Conservation (phyloP, 164 flowering plant species). For the Paratinospora sagittata region DNA sequence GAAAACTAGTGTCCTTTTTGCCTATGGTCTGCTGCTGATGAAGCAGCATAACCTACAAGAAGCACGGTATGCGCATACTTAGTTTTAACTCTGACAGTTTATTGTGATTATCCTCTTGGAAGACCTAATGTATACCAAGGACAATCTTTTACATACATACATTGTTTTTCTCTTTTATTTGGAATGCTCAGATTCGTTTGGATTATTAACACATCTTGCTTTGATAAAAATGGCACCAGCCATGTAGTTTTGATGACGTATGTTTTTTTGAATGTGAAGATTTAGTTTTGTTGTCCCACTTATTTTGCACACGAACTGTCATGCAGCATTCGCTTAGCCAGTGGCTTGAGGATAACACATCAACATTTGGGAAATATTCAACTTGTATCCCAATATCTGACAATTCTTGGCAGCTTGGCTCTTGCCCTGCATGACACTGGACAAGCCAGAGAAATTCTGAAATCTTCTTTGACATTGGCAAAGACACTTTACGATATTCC, state of each 20-base stretch:
- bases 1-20: constrained; percentile 73
- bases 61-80: constrained; percentile 57
- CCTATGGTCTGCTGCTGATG: constrained; percentile 88
- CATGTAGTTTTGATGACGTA: background rate
- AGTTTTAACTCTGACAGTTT: background rate
- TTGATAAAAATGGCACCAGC: background rate
- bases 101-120: no score
- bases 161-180: background rate
- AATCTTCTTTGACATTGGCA: constrained; percentile 82
- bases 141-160: no score
- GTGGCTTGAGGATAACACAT: constrained; percentile 85
- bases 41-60: constrained; percentile 86
- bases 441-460: constrained; percentile 90
- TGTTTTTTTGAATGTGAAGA: background rate
- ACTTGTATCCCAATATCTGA: constrained; percentile 88
- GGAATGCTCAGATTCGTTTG: background rate
- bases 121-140: background rate
- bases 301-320: background rate
- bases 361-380: constrained; percentile 83
- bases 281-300: background rate
- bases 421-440: constrained; percentile 83
- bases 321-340: constrained; percentile 76
- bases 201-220: background rate
- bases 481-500: constrained; percentile 90
- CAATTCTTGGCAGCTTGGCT: constrained; percentile 85